These are phyloP conservation scores for Venustampulla echinocandica DNA, from an alignment of 495 filamentous ascomycete genomes.

Conservation along the genomic window DNA sequence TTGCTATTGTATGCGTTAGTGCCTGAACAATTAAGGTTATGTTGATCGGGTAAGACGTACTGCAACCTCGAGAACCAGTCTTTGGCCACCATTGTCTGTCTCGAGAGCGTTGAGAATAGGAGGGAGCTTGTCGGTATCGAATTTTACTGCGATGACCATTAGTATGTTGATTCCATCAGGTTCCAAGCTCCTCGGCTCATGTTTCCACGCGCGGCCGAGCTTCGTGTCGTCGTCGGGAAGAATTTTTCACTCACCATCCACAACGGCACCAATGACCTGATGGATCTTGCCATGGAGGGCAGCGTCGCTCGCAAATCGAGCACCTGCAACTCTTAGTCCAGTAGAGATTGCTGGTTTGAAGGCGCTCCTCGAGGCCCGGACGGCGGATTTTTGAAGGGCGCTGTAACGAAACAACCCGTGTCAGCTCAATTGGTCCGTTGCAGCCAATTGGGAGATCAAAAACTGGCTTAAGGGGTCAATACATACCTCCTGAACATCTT, in stretches of 20 bases:
- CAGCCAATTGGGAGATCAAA: slow-evolving; percentile 12
- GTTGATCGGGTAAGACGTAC: slow-evolving; percentile 48
- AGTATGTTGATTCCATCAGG: slow-evolving; percentile 7
- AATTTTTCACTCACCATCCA: slow-evolving; percentile 54
- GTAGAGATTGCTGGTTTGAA: slow-evolving; percentile 55
- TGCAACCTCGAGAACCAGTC: slow-evolving; percentile 92
- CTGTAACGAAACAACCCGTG: slow-evolving; percentile 45
- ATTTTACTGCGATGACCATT: slow-evolving; percentile 54
- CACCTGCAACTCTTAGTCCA: slow-evolving; percentile 50
- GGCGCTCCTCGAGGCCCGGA: slow-evolving; percentile 58
- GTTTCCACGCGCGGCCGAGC: slow-evolving; percentile 17
- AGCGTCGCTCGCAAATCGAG: slow-evolving; percentile 62
- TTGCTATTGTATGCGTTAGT: slow-evolving; percentile 63
- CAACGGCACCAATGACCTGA: slow-evolving; percentile 69
- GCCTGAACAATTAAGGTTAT: slow-evolving; percentile 10
- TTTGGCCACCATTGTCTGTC: slow-evolving; percentile 85
- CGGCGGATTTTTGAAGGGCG: slow-evolving; percentile 66
- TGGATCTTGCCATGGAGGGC: slow-evolving; percentile 71
- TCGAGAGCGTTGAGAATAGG: slow-evolving; percentile 95
- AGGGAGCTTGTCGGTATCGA: slow-evolving; percentile 88
- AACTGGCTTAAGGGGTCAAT: slow-evolving; percentile 10
- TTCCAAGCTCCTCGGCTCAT: slow-evolving; percentile 7
- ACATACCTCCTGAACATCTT: slow-evolving; percentile 88
- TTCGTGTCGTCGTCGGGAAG: slow-evolving; percentile 10
- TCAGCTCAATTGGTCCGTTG: slow-evolving; percentile 43